Percentiles rank a stretch among this genome's conserved stretches.
phyloP scores from a whole-genome alignment of 306 rosid genomes.

The Glycine tomentella region DNA sequence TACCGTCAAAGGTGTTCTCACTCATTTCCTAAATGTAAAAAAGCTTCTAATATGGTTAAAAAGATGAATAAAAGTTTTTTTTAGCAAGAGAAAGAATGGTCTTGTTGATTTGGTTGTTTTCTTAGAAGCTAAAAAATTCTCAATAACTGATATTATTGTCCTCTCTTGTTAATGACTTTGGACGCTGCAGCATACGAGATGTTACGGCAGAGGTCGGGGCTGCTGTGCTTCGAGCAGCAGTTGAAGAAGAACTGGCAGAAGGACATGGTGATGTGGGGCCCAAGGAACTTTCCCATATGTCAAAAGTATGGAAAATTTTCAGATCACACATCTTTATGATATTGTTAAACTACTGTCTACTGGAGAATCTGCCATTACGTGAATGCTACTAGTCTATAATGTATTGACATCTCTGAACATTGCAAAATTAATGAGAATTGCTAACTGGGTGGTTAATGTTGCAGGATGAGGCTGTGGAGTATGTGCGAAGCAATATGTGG shows the following conservation, averaged over 20 bases:
- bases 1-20: slow-evolving; percentile 1
- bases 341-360: slow-evolving; percentile 7
- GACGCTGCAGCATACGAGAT: slow-evolving; percentile 73
- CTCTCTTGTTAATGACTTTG: slow-evolving; percentile 37
- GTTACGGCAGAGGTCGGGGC: slow-evolving; percentile 96
- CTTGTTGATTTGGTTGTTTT: slow-evolving; percentile 32
- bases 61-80: not conserved
- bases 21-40: slow-evolving; percentile 1
- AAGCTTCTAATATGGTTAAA: slow-evolving; percentile 25
- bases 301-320: slow-evolving; percentile 67
- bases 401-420: slow-evolving; percentile 21
- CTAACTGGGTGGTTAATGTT: slow-evolving; percentile 39
- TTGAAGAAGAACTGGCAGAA: slow-evolving; percentile 84
- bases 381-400: not conserved
- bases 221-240: slow-evolving; percentile 86
- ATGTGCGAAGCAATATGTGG: slow-evolving; percentile 79
- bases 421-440: slow-evolving; percentile 10
- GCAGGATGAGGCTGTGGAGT: slow-evolving; percentile 82
- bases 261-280: slow-evolving; percentile 80
- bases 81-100: not conserved
- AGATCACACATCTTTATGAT: not conserved
- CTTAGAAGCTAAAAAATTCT: slow-evolving; percentile 13
- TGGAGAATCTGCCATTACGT: too few relatives aligned
- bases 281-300: slow-evolving; percentile 78
- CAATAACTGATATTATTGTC: slow-evolving; percentile 24